Base-by-base conservation (phyloP, 2,329 filamentous ascomycete genomes). In the Phaeosphaeria sp. region DNA sequence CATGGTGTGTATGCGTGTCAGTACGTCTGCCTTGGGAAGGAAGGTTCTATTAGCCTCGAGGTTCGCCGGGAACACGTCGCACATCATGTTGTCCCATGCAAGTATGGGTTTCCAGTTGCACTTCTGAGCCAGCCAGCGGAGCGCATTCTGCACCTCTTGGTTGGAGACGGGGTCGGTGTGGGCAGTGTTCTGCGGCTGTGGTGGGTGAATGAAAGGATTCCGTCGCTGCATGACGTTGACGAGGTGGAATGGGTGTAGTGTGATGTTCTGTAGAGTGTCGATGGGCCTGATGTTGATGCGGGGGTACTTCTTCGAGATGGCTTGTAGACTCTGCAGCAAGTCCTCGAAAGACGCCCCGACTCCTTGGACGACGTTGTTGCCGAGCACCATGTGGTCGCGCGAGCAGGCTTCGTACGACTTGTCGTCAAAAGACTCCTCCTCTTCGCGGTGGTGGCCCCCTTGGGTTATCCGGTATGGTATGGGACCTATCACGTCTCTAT, bases 71-170 rank as follows among this genome's bases (percentile, higher is more conserved):
- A 76, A 77, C 1, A 73, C 74, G 45, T 77, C 74, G 51, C 71
- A 76, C 73, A 75, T 75, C 71, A 77, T 69, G 27, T 44, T 64
- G 18, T 75, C 73, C 74, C 74, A 77, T 8, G 68, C 63, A 1
- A 77, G 61, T 11, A 74, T 67, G 0, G 74, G 74, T 48, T 66
- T 74, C 73, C 73, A 77, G 42, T 65, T 60, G 53, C 73, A 76
- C 46, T 71, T 69, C 22, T 67, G 56, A 2, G 67, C 64, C 21
- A 77, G 55, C 73, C 72, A 77, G 30, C 64, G 69, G 20, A 77
- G 59, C 6, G 73, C 68, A 17, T 71, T 66, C 49, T 75, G 71
- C n/a, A 75, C 68, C 20, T 72, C 64, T n/a, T 67, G 58, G 25
- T 67, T 72, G 1, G 67, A 65, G 15, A 71, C 66, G 1, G 71